phyloP scores from a whole-genome alignment of 495 filamentous ascomycete species.

The Penicillium parvum region DNA sequence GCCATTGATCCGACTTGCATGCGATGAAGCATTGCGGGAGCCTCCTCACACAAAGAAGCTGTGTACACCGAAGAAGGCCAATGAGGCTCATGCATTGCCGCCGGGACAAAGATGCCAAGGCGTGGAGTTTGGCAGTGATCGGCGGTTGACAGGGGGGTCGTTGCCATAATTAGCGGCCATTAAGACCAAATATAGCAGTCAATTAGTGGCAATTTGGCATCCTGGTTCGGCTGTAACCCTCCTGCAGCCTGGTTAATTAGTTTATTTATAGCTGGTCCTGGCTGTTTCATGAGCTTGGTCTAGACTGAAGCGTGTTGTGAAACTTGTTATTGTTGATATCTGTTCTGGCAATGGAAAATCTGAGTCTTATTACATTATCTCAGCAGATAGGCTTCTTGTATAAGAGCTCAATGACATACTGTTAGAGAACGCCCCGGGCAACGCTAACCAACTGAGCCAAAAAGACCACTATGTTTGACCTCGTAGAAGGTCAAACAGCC shows the following conservation, averaged over 20 bases:
- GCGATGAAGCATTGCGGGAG: conserved; percentile 8
- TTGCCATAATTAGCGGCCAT: conserved; percentile 23
- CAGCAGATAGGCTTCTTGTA: too few species aligned
- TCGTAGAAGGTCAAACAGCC: too few species aligned
- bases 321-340: too few species aligned
- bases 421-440: too few species aligned
- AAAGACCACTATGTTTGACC: too few species aligned
- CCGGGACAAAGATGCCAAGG: conserved; percentile 15
- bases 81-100: conserved; percentile 18
- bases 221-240: conserved; percentile 6
- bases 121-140: conserved; percentile 8
- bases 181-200: conserved; percentile 21
- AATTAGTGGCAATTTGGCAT: conserved; percentile 17
- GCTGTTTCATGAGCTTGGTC: too few species aligned
- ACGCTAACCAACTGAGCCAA: too few species aligned
- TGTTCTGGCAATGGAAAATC: too few species aligned
- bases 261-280: conserved; percentile 25
- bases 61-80: conserved; percentile 8
- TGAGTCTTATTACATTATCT: too few species aligned
- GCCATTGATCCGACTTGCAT: conserved; percentile 9
- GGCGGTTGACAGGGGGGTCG: conserved; percentile 7
- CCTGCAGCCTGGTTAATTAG: conserved; percentile 7
- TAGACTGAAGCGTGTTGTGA: too few species aligned
- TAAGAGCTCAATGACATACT: too few species aligned
- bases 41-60: conserved; percentile 2